Base-by-base conservation (phyloP, 768 basidiomycete species). In the Boletales sp. region DNA sequence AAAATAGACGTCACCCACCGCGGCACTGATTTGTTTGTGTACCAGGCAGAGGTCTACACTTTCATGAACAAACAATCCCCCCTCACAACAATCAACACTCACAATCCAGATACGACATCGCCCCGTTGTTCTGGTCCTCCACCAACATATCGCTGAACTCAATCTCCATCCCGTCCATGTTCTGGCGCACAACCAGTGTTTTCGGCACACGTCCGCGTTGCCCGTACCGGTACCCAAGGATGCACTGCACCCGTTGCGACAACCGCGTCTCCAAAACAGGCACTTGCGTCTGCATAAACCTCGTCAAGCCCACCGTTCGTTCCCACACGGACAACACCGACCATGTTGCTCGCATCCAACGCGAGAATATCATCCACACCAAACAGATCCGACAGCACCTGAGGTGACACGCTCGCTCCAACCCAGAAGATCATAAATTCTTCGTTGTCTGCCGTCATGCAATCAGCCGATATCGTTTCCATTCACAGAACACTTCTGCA, bases 91-190 rank as follows among this genome's bases (percentile, higher is more conserved):
- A 48, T 35, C 18, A 39, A 40, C 7, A 75, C 84, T 55, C 60
- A 95, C 93, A 94, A 65, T 97, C 92, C 6, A 85, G 69, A 69
- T 95, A 97, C 1, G 90, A 86, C 83, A 94, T 80, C 0, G 86
- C 87, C n/a, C 90, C 94, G 59, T 95, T 97, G 63, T 99, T 99
- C 66, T 87, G 82, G 69, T 99, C 97, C 72, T 99, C 97, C 21
- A 97, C 84, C 12, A 99, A 77, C 89, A 97, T 89, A 70, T 99
- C 97, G 55, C 88, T 89, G 61, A 95, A 97, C 67, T 98, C 97
- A 40, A 98, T 81, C 72, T 99, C 95, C 45, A 82, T 73, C 12
- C 82, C 95, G 62, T 99, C 97, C 65, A 94, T 74, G 63, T 97
- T 91, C 65, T 98, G 97, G 9, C 97, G 81, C 0, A 90, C 90